Base-by-base conservation (phyloP, 768 basidiomycete species). In the Leccinum ochraceum region DNA sequence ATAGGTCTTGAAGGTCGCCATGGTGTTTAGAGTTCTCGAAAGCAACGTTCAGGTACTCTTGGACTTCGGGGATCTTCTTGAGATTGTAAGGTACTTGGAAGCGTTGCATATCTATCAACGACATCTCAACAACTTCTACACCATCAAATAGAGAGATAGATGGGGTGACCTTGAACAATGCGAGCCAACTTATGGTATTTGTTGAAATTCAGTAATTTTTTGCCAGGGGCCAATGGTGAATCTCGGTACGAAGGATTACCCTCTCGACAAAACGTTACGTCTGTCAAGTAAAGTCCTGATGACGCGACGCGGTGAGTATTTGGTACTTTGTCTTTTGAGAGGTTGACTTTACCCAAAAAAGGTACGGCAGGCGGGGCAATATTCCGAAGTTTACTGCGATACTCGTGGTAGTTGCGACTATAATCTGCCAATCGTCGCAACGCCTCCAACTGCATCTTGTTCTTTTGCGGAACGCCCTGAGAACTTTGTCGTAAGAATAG, bases 201-300 rank as follows among this genome's bases (percentile, higher is more conserved):
- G 75, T 95, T 96, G 70, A 97, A 95, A 75, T 99, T 99, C 71
- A 98, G 81, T 42, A 99, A 77, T 67, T 87, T 90, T 75, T 92
- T 88, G 60, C 83, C 83, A 1, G 89, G 80, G 57, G 86, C 86
- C 59, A 85, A 74, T 0, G 94, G 91, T 6, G 95, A 92, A 16
- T 86, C 83, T 64, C 96, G 84, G 66, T 89, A 80, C 14, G 91
- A 89, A 16, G 92, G 89, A 72, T 98, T 98, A 20, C 96, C 96
- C 69, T 98, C 96, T 44, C 91, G 86, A 71, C 94, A 96, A 75
- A 98, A 98, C 6, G 94, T 98, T 60, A 97, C 82, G 74, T 95
- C 94, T 10, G 94, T 94, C 63, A 95, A 78, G 73, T 94, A 95
- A 37, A 94, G 79, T 53, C 90, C 91, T 92, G 60, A 57, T 39